Base-by-base conservation (phyloP, 768 basidiomycete genomes). In the Mycena olivaceomarginata region DNA sequence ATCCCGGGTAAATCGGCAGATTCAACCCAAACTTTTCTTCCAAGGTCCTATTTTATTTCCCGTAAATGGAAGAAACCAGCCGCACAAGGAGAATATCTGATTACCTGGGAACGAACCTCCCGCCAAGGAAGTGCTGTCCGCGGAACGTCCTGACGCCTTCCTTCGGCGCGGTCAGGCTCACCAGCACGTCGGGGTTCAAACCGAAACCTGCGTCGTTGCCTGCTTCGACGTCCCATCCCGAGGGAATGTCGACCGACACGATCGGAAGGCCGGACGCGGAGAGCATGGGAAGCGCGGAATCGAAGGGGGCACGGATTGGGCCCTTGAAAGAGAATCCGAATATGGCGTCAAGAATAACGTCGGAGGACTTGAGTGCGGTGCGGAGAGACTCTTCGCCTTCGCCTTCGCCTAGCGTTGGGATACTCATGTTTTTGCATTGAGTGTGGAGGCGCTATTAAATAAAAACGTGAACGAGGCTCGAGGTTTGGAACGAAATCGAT, bases 291-390 rank as follows among this genome's bases (percentile, higher is more conserved):
- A 99, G 90, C 51, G 94, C 94, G 0, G 86, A 82, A 80, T 97
- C 93, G 85, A 99, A 99, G 0, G 98, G 98, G 10, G 94, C 85
- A 13, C 98, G 94, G 7, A 97, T 90, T 46, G 98, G 98, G 0
- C 95, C 94, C 74, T 94, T 90, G 91, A 99, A 99, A 1, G 98
- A 99, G 88, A 99, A 99, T 6, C 98, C 98, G 81, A 99, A 99
- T 73, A 99, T 95, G 6, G 98, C 97, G 82, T 99, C 98, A 70
- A 99, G 89, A 22, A 99, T 91, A 57, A 98, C 93, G 84, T 98
- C 96, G 5, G 92, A 91, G 41, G 90, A 87, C 9, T 87, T 81
- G 48, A 95, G 88, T 8, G 91, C 90, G 57, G 86, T 82, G 63
- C 86, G 83, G 22, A 95, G 89, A 45, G 88, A 80, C 22, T 89